Base-by-base conservation (phyloP, 768 basidiomycete genomes). In the Leccinum truebloodii region DNA sequence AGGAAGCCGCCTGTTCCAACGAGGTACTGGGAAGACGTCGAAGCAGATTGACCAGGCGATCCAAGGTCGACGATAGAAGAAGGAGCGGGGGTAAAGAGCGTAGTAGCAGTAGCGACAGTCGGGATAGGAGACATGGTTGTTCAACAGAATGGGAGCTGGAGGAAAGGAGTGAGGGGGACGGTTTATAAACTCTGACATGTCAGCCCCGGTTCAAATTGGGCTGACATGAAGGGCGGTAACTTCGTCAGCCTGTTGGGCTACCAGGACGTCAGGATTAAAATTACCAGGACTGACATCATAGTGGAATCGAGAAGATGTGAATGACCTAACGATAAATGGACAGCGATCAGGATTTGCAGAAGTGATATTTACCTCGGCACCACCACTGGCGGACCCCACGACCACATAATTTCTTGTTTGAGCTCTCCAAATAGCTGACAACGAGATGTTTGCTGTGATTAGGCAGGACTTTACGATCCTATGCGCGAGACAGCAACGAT, bases 101-200 rank as follows among this genome's bases (percentile, higher is more conserved):
- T 18, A 16, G 54, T 46, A 22, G 53, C 52, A 59, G 61, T 55
- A 61, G 39, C 41, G 59, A 60, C 49, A 63, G 60, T 54, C 0
- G 63, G 59, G 4, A 69, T 56, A 1, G 68, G 63, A 50, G 65
- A 65, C 65, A 69, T 67, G 54, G 54, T 57, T 0, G 37, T 48
- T 61, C 56, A 26, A 60, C 22, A 12, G 51, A 7, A 52, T 35
- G 52, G 9, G 57, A 48, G 55, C 52, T 60, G 50, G 18, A n/a
- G 32, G 1, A 32, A 26, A 41, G 52, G 16, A 30, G 20, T 26
- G 22, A 30, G 28, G 4, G 51, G 30, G 32, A n/a, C 52, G 13
- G 28, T 39, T 57, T 63, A 61, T 68, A 58, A 57, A 6, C 14
- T 6, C 44, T 20, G 6, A 39, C 16, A 54, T 59, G 63, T 59